These are phyloP conservation scores for Oryza australiensis DNA, from an alignment of 176 grass and related monocot species.

Conservation along the genomic window DNA sequence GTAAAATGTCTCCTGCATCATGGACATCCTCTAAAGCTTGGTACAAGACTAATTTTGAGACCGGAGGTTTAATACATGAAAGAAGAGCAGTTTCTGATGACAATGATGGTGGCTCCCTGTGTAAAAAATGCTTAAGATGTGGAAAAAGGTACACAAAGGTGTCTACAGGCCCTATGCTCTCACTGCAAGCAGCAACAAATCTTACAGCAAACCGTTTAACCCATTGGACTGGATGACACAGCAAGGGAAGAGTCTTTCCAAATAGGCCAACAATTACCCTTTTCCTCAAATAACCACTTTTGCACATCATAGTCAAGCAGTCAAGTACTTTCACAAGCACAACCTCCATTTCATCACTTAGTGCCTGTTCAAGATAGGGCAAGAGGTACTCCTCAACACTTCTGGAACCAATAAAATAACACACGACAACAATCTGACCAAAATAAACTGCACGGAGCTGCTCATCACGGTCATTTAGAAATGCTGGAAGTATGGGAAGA, in stretches of 20 bases:
- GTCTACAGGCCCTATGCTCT: slow-evolving; percentile 88
- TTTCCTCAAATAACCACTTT: slow-evolving; percentile 83
- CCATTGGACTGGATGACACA: slow-evolving; percentile 92
- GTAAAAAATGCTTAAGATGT: slow-evolving; percentile 69
- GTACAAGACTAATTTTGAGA: slow-evolving; percentile 78
- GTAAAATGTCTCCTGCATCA: slow-evolving; percentile 61
- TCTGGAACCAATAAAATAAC: slow-evolving; percentile 93
- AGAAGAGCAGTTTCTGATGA: slow-evolving; percentile 75
- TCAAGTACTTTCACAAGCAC: slow-evolving; percentile 88
- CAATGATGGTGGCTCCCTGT: slow-evolving; percentile 74
- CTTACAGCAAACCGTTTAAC: slow-evolving; percentile 81
- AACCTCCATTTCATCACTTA: slow-evolving; percentile 80
- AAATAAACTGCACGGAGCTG: slow-evolving; percentile 92
- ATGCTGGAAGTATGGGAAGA: slow-evolving; percentile 90
- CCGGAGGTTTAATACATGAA: slow-evolving; percentile 77
- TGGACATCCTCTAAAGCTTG: slow-evolving; percentile 83
- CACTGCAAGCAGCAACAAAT: slow-evolving; percentile 75
- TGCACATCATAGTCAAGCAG: slow-evolving; percentile 87
- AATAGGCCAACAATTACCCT: slow-evolving; percentile 76
- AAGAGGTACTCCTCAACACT: slow-evolving; percentile 98
- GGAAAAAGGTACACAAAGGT: slow-evolving; percentile 87
- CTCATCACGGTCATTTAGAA: slow-evolving; percentile 93
- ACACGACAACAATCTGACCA: slow-evolving; percentile 81
- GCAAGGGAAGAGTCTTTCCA: slow-evolving; percentile 71
- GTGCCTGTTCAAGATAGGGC: slow-evolving; percentile 93